Base-by-base conservation (phyloP, 2,329 filamentous ascomycete genomes). In the Xylaria sp. region DNA sequence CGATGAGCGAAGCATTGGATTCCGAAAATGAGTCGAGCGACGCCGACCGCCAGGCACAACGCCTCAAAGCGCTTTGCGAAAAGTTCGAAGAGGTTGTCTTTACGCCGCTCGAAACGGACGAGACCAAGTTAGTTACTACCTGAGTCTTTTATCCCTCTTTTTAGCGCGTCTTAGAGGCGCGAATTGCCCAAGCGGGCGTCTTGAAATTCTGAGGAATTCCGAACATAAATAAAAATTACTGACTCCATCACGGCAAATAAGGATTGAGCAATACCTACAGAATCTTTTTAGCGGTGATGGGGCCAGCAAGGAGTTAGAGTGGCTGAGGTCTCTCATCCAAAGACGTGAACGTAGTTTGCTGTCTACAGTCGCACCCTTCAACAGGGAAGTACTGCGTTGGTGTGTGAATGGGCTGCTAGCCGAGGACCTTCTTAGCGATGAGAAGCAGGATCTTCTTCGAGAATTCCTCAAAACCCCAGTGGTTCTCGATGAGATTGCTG, bases 341-440 rank as follows among this genome's bases (percentile, higher is more conserved):
- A 13, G 21, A 44, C 2, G 61, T 73, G 21, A 63, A 61, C 6
- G 19, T 59, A 11, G 3, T 2, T 47, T 77, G 25, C 63, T 74
- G 41, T 15, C 29, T 13, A 53, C 70, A 21, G 54, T 67, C 1
- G 64, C 66, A 33, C 77, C 75, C 1, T 79, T 80, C 49, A 63
- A 72, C 44, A 41, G 69, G 23, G 37, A 58, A 1, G 69, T 70
- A 0, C 65, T 80, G 35, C 69, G 67, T 2, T 71, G 69, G 62
- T 75, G 73, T 48, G 76, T 80, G 60, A 71, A 72, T 27, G 77
- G 77, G 4, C 71, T 80, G 5, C 60, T 79, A 33, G 74, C 73
- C 7, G 76, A 77, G 52, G 76, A 80, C 47, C 72, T 79, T 37
- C 72, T 80, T 19, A 77, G 75, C 37, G 78, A 80, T 37, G 77